Conservation (phyloP, 345 rosid species). For the Eucalyptus curtisii region DNA sequence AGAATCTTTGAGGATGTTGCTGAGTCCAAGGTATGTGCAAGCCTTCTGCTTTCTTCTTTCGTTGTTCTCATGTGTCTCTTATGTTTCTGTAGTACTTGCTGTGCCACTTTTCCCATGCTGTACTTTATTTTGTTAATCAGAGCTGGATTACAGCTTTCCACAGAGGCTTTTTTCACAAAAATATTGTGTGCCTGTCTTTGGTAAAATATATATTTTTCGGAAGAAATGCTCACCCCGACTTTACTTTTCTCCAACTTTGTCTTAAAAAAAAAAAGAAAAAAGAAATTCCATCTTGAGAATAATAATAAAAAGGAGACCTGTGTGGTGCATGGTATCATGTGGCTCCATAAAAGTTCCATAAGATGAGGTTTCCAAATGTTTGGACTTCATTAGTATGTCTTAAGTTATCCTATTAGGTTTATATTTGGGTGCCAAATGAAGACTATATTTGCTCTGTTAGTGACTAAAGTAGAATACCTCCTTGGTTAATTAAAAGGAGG, state of each 20-base stretch:
- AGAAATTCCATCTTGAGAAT: not conserved
- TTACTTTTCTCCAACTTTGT: not conserved
- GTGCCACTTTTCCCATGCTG: not conserved
- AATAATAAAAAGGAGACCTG: not conserved
- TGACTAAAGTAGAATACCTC: not conserved
- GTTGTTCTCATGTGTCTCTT: not conserved
- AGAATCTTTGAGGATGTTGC: slow-evolving; percentile 90
- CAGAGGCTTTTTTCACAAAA: not conserved
- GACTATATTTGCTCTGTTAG: not conserved
- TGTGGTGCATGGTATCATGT: not conserved
- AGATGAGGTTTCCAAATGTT: not conserved
- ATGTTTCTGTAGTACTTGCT: not conserved
- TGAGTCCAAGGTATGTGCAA: slow-evolving; percentile 53
- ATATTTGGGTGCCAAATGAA: not conserved
- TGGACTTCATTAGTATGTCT: not conserved
- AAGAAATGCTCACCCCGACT: not conserved
- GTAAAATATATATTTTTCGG: not conserved
- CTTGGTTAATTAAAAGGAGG: not conserved
- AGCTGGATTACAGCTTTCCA: not conserved
- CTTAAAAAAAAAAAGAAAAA: not conserved
- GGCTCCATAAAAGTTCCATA: not conserved
- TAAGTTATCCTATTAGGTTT: not conserved
- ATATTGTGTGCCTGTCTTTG: not conserved
- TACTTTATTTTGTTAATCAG: not conserved
- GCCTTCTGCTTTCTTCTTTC: not conserved